Base-by-base conservation (phyloP, 441 rosid genomes). In the Adansonia gregorii region DNA sequence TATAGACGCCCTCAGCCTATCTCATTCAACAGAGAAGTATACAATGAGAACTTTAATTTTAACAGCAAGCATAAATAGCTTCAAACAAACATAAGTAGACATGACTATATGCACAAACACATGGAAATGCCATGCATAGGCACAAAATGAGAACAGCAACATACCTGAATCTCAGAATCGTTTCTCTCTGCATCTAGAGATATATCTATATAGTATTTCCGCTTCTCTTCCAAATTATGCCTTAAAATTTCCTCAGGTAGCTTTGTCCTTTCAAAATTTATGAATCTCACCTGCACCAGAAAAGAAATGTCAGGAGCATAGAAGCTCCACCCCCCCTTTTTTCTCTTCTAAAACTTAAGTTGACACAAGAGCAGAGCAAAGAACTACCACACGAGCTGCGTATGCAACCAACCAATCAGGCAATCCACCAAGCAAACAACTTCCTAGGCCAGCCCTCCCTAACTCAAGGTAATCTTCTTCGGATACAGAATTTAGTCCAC, bases 1-100 rank as follows among this genome's bases (percentile, higher is more conserved):
- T 97, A 86, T 92, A 94, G 76, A 97, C 99, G 78, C 99, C 99
- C 89, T 97, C 99, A 64, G 99, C 99, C 99, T 97, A 88, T 58
- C 27, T 58, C 82, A 73, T 60, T 63, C 76, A 83, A 76, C 72
- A 68, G 56, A 68, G 65, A 35, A 78, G 76, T 35, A 73, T 19
- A 70, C 51, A 63, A 79, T 78, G 81, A 79, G 78, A 46, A 54
- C 20, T 56, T 68, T 79, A 3, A 66, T 67, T 11, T 31, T 66
- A 77, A 82, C 61, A 12, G 27, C 55, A 58, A 81, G 78, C 39
- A 83, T 74, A 71, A 72, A 63, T 71, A 46, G 22, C 11, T 48
- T 41, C 35, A 9, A 31, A 27, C 43, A 74, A 60, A 20, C 14
- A 41, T 17, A 59, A 60, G 71, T 31, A 72, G 24, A 43, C 49